A percentile compares a stretch with the other conserved stretches of the same genome.
Evolutionary conservation across 805 yeast genomes (phyloP).

Genomic region (Schwanniomyces occidentalis): DNA sequence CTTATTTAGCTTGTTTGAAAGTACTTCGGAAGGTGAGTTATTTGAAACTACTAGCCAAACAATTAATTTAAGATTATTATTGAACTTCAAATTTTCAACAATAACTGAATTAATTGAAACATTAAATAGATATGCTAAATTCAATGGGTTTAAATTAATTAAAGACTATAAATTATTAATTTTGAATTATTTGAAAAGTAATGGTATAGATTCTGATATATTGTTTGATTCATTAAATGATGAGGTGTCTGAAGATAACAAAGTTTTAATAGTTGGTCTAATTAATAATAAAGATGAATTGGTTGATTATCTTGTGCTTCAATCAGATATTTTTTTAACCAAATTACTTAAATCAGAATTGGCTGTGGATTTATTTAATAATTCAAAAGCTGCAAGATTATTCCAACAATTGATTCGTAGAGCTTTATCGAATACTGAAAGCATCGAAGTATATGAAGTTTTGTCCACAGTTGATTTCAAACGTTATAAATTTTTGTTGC

Average conservation of each 20-base stretch:
- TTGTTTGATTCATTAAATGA: neutral
- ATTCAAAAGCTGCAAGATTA: neutral
- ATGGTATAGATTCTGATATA: constrained; percentile 2
- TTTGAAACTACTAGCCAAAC: constrained; percentile 53
- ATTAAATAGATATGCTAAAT: constrained; percentile 38
- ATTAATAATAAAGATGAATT: neutral
- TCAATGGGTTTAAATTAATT: constrained; percentile 34
- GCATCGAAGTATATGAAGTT: constrained; percentile 17
- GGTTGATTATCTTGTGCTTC: neutral
- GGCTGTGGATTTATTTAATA: neutral
- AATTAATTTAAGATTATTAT: constrained; percentile 46
- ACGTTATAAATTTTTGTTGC: constrained; percentile 6
- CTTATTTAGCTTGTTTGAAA: constrained; percentile 32
- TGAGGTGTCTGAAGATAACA: constrained; percentile 1
- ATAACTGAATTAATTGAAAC: constrained; percentile 21
- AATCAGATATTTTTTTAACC: constrained; percentile 2
- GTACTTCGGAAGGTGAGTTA: constrained; percentile 51
- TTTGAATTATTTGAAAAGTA: constrained; percentile 14
- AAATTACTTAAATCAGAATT: constrained; percentile 1
- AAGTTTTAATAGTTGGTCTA: constrained; percentile 3
- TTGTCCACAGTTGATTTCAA: constrained; percentile 21
- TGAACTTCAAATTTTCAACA: constrained; percentile 32
- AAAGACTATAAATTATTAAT: constrained; percentile 15
- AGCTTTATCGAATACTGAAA: constrained; percentile 7
- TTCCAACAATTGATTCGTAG: neutral